Evolutionary conservation across 2,329 filamentous ascomycete species (phyloP).

Genomic region (Celoporthe dispersa): DNA sequence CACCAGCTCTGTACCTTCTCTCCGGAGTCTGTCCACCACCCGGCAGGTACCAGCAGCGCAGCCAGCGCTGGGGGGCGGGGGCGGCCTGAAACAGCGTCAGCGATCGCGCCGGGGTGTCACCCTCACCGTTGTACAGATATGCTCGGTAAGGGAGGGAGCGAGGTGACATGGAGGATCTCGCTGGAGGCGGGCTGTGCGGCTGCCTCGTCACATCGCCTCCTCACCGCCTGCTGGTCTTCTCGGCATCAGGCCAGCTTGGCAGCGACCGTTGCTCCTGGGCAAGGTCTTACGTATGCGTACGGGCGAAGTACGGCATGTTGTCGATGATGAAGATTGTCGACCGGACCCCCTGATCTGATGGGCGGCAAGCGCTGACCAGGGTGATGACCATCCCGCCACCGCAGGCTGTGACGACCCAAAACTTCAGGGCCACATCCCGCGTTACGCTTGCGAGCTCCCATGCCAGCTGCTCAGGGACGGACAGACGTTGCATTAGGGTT

Average conservation of each 20-base stretch:
- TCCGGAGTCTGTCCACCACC: not conserved
- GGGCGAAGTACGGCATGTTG: not conserved
- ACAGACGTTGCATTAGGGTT: constrained; percentile 21
- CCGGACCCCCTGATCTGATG: constrained; percentile 17
- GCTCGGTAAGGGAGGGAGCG: not conserved
- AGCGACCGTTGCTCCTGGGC: not conserved
- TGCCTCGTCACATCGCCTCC: constrained; percentile 7
- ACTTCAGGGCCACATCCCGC: not conserved
- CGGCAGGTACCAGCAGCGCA: not conserved
- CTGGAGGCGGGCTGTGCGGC: not conserved
- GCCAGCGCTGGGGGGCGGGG: not conserved
- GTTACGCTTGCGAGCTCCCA: not conserved
- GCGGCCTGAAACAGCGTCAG: not conserved
- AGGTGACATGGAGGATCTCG: not conserved
- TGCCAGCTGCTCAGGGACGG: constrained; percentile 9
- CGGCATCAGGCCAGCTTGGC: not conserved
- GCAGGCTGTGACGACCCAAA: not conserved
- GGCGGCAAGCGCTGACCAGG: constrained; percentile 29
- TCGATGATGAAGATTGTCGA: constrained; percentile 11
- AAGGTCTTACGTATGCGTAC: not conserved
- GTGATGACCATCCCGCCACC: constrained; percentile 15
- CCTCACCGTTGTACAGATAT: not conserved
- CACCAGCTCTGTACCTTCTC: not conserved
- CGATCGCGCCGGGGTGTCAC: not conserved
- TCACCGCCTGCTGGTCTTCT: constrained; percentile 5